Evolutionary conservation across 2,329 filamentous ascomycete genomes (phyloP), one percentile per base, ranked within the genome.

Genomic region (Conoideocrella luteorostrata): DNA sequence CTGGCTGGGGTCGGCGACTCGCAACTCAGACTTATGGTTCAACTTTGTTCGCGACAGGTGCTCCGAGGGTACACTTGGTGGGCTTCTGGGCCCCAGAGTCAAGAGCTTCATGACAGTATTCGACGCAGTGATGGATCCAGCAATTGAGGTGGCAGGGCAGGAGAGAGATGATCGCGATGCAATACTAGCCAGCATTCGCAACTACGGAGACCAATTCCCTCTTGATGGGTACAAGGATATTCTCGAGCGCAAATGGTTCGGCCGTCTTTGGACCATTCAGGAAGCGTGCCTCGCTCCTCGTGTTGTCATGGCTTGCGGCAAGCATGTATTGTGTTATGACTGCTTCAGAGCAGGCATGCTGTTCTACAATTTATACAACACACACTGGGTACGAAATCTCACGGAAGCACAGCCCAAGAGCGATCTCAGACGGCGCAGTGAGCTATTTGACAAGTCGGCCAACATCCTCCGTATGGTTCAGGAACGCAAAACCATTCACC

Each of bases 191-290:
- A 47, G 61, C 2, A 7, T 64, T 0, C 45, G 42, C 0, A 51
- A 45, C 2, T 52, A 52, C 24, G 54, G 55, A 2, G 23, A 48
- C 1, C 24, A 15, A 3, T 63, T 54, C 30, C 60, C 61, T 3
- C 30, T 61, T 1, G 42, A 50, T 3, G 57, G 55, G 6, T 46
- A 54, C n/a, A 38, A 46, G 1, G 59, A 60, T 21, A 47, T 63
- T 2, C 48, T 64, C 22, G 42, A 50, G 11, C 51, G 60, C 4
- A 7, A 44, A 1, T 65, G 62, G 62, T 57, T 59, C 43, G 50
- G 43, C 18, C 60, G 63, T 5, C 47, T 65, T 1, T 66, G 63
- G 63, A 56, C 53, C 3, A 58, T 65, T 6, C 62, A 64, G 47
- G 63, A 65, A 35, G 54, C 54, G 2, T 57, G 54, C 3, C 47